Evolutionary conservation across 2,329 filamentous ascomycete species (phyloP).

Genomic region (Tolypocladium endophyticum): DNA sequence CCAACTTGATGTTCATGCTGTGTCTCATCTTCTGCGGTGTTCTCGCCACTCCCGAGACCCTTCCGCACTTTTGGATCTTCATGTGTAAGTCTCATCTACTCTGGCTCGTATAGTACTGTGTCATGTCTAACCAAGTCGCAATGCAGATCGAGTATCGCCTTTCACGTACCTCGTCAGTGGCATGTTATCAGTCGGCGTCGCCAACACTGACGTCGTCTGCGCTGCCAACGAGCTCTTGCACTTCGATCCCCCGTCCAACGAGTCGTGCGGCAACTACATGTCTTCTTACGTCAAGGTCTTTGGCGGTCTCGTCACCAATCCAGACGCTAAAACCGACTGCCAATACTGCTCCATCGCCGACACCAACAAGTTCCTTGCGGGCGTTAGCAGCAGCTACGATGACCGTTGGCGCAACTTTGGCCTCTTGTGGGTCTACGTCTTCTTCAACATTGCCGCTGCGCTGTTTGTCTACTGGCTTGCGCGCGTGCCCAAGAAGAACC

Average conservation of each 20-base stretch:
- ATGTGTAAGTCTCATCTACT: conserved; percentile 31
- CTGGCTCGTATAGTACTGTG: background rate
- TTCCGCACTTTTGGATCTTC: conserved; percentile 74
- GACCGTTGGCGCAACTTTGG: conserved; percentile 62
- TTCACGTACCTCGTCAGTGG: conserved; percentile 73
- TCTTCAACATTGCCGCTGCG: conserved; percentile 47
- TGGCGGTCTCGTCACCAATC: conserved; percentile 45
- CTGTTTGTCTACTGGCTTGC: conserved; percentile 46
- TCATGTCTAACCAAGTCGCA: background rate
- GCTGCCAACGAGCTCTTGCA: conserved; percentile 56
- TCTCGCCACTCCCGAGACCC: conserved; percentile 47
- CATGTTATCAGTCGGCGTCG: conserved; percentile 60
- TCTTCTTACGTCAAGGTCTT: conserved; percentile 30
- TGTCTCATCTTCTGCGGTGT: conserved; percentile 69
- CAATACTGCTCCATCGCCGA: conserved; percentile 40
- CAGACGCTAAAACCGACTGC: conserved; percentile 37
- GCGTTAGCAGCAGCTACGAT: conserved; percentile 39
- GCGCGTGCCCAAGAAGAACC: conserved; percentile 36
- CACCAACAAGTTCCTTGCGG: conserved; percentile 41
- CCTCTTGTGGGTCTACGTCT: conserved; percentile 47
- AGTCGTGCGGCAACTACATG: conserved; percentile 53
- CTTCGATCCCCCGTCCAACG: conserved; percentile 50
- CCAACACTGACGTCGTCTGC: conserved; percentile 55
- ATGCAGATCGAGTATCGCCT: conserved; percentile 59
- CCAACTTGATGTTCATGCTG: conserved; percentile 63